Conservation (phyloP, 2,329 filamentous ascomycete genomes). For the Stachybotrys chartarum region DNA sequence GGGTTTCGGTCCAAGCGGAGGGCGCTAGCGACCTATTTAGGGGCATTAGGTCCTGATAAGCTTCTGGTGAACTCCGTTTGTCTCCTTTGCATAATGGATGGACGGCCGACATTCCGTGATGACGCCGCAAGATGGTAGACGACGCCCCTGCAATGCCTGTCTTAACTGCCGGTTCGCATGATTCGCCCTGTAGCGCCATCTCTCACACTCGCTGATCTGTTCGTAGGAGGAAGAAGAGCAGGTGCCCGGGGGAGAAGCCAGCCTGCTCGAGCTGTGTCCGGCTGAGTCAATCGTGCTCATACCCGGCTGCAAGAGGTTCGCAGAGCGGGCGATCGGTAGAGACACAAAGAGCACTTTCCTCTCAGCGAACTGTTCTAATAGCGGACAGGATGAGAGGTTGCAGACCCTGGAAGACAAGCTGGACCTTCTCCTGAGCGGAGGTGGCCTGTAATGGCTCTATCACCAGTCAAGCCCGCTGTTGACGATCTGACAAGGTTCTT, state of each 20-base stretch:
- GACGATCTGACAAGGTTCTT: constrained; percentile 19
- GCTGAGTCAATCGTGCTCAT: constrained; percentile 39
- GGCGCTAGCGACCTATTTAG: background rate
- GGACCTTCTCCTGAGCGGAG: constrained; percentile 38
- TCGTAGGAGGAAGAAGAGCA: constrained; percentile 38
- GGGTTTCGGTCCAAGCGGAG: background rate
- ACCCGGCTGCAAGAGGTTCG: constrained; percentile 27
- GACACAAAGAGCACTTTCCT: constrained; percentile 3
- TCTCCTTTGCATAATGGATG: background rate
- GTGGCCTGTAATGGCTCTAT: constrained; percentile 17
- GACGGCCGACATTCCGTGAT: constrained; percentile 10
- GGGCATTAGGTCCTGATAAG: background rate
- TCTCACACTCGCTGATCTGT: background rate
- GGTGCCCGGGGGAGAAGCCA: constrained; percentile 44
- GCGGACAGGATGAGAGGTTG: constrained; percentile 39
- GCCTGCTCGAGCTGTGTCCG: constrained; percentile 43
- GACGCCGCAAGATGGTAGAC: constrained; percentile 27
- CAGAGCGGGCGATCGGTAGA: constrained; percentile 37
- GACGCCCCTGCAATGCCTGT: constrained; percentile 33
- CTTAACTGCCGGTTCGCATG: constrained; percentile 38
- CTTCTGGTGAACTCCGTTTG: background rate
- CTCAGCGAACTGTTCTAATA: constrained; percentile 7
- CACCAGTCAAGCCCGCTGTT: background rate
- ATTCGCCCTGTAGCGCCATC: background rate
- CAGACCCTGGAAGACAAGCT: constrained; percentile 44